Evolutionary conservation across 1,284 basidiomycete genomes (phyloP).

Genomic region (Laetiporus sulphureus): DNA sequence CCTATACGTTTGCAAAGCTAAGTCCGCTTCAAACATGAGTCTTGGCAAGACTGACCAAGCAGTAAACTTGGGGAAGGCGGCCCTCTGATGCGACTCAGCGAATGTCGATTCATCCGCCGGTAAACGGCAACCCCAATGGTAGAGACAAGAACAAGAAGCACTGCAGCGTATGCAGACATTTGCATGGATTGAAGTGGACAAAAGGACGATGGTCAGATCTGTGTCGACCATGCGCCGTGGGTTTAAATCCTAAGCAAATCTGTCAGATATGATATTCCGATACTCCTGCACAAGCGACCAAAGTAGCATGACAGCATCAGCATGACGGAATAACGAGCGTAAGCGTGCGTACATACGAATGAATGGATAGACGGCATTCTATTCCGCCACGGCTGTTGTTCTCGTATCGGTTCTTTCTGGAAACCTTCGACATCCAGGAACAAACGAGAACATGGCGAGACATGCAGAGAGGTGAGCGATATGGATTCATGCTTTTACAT

Average conservation of each 20-base stretch:
- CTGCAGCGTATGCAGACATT: neutral
- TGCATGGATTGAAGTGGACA: neutral
- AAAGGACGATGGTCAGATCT: neutral
- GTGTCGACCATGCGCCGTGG: neutral
- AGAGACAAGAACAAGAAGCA: neutral
- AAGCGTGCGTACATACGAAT: too few relatives aligned
- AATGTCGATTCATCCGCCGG: slow-evolving; percentile 8
- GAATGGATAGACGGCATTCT: too few relatives aligned
- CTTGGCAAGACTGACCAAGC: slow-evolving; percentile 9
- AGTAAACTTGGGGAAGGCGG: slow-evolving; percentile 15
- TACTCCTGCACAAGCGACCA: too few relatives aligned
- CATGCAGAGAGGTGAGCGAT: too few relatives aligned
- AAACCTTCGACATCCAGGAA: too few relatives aligned
- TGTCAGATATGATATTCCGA: neutral
- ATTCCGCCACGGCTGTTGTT: too few relatives aligned
- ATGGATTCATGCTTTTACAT: too few relatives aligned
- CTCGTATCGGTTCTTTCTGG: too few relatives aligned
- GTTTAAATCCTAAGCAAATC: neutral
- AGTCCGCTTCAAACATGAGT: neutral
- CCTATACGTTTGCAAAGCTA: slow-evolving; percentile 13
- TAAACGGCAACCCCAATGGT: slow-evolving; percentile 9
- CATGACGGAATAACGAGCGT: too few relatives aligned
- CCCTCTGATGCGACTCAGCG: slow-evolving; percentile 13
- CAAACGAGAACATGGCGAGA: too few relatives aligned
- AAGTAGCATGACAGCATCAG: too few relatives aligned